Evolutionary conservation across 192 early-diverging fungal species (phyloP).

Genomic region (Gryganskiella cystojenkinii): DNA sequence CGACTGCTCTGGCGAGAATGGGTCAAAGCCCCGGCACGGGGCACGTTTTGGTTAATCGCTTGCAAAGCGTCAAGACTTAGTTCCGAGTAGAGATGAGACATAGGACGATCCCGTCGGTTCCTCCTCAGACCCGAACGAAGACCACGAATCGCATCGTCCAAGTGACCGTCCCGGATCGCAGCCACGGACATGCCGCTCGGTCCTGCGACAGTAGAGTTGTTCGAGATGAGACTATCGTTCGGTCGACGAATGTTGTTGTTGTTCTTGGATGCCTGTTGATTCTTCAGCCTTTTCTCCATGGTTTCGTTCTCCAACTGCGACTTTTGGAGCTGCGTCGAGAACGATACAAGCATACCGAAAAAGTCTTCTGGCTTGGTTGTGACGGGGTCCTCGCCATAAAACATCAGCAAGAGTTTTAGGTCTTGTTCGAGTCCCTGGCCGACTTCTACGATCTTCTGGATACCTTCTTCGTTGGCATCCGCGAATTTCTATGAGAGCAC

Average conservation of each 20-base stretch:
- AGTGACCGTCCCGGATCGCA: slow-evolving; percentile 42
- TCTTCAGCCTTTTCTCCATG: slow-evolving; percentile 29
- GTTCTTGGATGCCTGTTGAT: slow-evolving; percentile 23
- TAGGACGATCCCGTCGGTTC: slow-evolving; percentile 43
- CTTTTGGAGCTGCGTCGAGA: slow-evolving; percentile 58
- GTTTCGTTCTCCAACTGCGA: slow-evolving; percentile 52
- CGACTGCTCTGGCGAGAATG: slow-evolving; percentile 49
- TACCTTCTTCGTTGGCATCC: slow-evolving; percentile 55
- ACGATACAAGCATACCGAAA: slow-evolving; percentile 61
- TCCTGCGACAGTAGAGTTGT: too few relatives aligned
- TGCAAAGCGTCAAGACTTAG: slow-evolving; percentile 39
- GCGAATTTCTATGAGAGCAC: slow-evolving; percentile 54
- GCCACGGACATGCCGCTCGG: slow-evolving; percentile 28
- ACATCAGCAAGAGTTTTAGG: slow-evolving; percentile 54
- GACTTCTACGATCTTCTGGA: slow-evolving; percentile 49
- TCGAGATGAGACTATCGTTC: slow-evolving; percentile 13
- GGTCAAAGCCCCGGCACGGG: slow-evolving; percentile 20
- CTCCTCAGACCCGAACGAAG: slow-evolving; percentile 42
- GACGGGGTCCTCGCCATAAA: slow-evolving; percentile 65
- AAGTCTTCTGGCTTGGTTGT: slow-evolving; percentile 65
- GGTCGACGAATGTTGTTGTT: neutral
- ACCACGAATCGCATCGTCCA: slow-evolving; percentile 54
- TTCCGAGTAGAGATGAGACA: slow-evolving; percentile 53
- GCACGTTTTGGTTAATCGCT: slow-evolving; percentile 32
- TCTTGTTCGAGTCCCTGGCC: slow-evolving; percentile 59